Conservation (phyloP, 2,329 filamentous ascomycete genomes). For the Penicillium sclerotigenum region DNA sequence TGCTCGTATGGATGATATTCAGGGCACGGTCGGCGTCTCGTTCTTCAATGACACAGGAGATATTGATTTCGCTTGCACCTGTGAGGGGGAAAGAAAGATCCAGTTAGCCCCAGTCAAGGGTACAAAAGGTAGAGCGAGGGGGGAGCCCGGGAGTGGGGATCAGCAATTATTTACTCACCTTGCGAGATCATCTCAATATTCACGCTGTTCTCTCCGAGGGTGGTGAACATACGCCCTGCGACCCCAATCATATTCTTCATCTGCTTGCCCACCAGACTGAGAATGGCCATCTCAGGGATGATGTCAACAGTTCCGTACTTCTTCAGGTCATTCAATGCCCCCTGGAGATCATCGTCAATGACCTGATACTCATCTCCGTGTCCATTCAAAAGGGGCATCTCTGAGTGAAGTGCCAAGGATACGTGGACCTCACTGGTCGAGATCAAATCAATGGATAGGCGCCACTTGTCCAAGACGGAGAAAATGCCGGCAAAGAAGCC, state of each 20-base stretch:
- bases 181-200: conserved; percentile 99
- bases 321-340: conserved; percentile 67
- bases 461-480: conserved; percentile 79
- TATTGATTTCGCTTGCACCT: conserved; percentile 99
- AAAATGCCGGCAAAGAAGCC: conserved; percentile 96
- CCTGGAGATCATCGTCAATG: conserved; percentile 60
- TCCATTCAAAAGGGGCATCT: conserved; percentile 54
- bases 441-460: conserved; percentile 91
- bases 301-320: conserved; percentile 88
- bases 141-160: conserved; percentile 8
- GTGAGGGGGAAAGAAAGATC: conserved; percentile 17
- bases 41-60: conserved; percentile 94
- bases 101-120: conserved; percentile 14
- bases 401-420: conserved; percentile 90
- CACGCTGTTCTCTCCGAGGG: conserved; percentile 85
- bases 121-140: conserved; percentile 1
- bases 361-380: conserved; percentile 52
- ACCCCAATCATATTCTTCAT: conserved; percentile 98
- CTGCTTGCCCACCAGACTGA: conserved; percentile 89
- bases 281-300: conserved; percentile 87
- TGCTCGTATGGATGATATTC: conserved; percentile 92
- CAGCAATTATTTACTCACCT: conserved; percentile 55
- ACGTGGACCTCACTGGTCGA: conserved; percentile 96
- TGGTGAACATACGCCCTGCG: conserved; percentile 90
- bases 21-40: conserved; percentile 87